Evolutionary conservation across 768 basidiomycete species (phyloP).

Genomic region (Coprinellus micaceus): DNA sequence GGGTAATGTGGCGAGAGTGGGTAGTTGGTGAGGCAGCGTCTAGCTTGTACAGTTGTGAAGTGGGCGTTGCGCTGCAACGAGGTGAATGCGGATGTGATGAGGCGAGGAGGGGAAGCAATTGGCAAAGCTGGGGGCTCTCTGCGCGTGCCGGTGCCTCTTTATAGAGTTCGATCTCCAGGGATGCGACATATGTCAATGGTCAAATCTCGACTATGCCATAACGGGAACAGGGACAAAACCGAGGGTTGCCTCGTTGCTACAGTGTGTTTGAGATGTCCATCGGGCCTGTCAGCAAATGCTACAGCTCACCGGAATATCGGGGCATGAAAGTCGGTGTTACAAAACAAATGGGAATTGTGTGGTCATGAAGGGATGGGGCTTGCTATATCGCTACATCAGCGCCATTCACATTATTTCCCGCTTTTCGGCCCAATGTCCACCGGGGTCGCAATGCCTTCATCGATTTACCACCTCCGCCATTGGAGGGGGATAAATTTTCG

Average conservation of each 20-base stretch:
- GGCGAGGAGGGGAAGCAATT: background rate
- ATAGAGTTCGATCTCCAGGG: background rate
- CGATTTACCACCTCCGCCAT: too few species aligned
- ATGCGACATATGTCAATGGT: background rate
- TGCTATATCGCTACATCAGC: too few species aligned
- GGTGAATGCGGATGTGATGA: background rate
- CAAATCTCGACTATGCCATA: background rate
- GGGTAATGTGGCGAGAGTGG: background rate
- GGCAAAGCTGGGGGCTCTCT: background rate
- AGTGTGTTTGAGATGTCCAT: background rate
- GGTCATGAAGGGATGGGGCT: too few species aligned
- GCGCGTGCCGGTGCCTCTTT: background rate
- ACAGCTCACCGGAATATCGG: too few species aligned
- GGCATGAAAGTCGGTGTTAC: too few species aligned
- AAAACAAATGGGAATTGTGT: too few species aligned
- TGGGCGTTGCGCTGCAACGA: constrained; percentile 3
- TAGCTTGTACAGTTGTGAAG: background rate
- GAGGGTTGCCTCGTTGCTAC: background rate
- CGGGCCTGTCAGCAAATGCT: background rate
- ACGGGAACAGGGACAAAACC: background rate
- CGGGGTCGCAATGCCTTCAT: too few species aligned
- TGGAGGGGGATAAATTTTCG: too few species aligned
- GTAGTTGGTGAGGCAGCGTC: background rate
- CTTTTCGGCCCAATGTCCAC: too few species aligned
- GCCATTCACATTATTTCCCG: too few species aligned